Conservation (phyloP, 345 rosid genomes). For the rapeseed (Brassica napus) region DNA sequence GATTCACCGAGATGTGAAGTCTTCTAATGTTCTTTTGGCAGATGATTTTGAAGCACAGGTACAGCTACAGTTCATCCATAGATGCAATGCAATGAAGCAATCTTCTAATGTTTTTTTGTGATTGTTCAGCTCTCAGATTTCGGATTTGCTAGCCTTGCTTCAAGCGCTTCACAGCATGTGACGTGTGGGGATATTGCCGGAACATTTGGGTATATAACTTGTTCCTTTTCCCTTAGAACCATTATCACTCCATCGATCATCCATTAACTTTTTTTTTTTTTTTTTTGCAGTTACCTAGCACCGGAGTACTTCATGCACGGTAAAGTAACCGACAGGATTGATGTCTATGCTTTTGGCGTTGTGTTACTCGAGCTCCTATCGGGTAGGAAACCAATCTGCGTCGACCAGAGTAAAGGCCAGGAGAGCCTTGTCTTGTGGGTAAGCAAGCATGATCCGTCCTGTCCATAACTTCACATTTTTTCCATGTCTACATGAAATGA, state of each 20-base stretch:
- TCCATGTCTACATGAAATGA: conserved; percentile 17
- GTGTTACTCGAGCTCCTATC: conserved; percentile 92
- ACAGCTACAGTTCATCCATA: not conserved
- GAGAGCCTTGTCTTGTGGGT: conserved; percentile 98
- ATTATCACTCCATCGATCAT: not conserved
- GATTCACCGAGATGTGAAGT: conserved; percentile 91
- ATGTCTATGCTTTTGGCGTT: conserved; percentile 93
- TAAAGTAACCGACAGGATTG: conserved; percentile 83
- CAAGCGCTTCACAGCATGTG: conserved; percentile 49
- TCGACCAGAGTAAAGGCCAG: conserved; percentile 60
- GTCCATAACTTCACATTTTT: not conserved
- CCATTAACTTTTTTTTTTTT: conserved; percentile 12
- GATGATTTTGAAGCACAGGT: conserved; percentile 98
- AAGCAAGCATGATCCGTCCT: conserved; percentile 46
- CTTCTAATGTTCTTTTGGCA: conserved; percentile 86
- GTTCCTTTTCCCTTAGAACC: conserved; percentile 4
- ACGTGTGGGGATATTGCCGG: conserved; percentile 73
- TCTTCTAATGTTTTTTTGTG: conserved; percentile 27
- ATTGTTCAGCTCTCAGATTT: conserved; percentile 88
- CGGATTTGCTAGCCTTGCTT: conserved; percentile 77
- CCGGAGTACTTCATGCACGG: conserved; percentile 98
- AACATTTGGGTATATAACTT: conserved; percentile 75
- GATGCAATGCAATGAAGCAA: conserved; percentile 17
- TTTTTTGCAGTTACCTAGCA: conserved; percentile 80
- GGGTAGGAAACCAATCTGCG: conserved; percentile 81